Conservation (phyloP, 2,329 filamentous ascomycete genomes). For the Stemphylium vesicarium region DNA sequence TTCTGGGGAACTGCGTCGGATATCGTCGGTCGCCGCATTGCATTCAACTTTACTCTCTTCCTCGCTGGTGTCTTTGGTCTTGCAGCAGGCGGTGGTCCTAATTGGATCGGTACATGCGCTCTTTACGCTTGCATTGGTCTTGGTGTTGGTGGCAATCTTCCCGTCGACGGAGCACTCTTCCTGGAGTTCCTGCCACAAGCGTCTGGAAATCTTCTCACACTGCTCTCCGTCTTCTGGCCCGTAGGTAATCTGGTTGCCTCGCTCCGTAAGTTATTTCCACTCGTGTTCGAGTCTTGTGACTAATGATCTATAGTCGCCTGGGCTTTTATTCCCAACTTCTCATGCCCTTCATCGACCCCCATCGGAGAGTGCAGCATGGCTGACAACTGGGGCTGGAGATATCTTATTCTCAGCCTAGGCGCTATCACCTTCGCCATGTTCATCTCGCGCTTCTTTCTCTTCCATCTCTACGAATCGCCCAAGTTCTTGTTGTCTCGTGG, state of each 20-base stretch:
- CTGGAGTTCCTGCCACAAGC: slow-evolving; percentile 81
- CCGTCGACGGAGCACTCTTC: slow-evolving; percentile 81
- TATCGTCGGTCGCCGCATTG: slow-evolving; percentile 76
- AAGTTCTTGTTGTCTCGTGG: slow-evolving; percentile 82
- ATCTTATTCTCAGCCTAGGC: slow-evolving; percentile 74
- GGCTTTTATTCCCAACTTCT: slow-evolving; percentile 75
- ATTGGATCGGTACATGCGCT: slow-evolving; percentile 61
- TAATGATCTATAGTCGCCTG: slow-evolving; percentile 64
- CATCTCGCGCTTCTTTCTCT: slow-evolving; percentile 76
- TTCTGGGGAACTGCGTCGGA: slow-evolving; percentile 84
- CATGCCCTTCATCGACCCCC: slow-evolving; percentile 47
- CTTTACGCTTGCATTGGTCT: slow-evolving; percentile 53
- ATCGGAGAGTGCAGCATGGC: slow-evolving; percentile 52
- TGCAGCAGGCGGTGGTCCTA: slow-evolving; percentile 69
- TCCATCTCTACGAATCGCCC: slow-evolving; percentile 83
- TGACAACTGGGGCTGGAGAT: slow-evolving; percentile 75
- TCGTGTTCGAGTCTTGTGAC: neutral
- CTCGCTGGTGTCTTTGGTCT: slow-evolving; percentile 78
- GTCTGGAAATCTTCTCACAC: slow-evolving; percentile 74
- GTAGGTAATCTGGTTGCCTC: slow-evolving; percentile 75
- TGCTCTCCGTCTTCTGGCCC: slow-evolving; percentile 88
- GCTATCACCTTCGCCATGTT: slow-evolving; percentile 79
- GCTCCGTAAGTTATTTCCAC: slow-evolving; percentile 19
- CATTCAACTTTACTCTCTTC: slow-evolving; percentile 81
- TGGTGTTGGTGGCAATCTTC: slow-evolving; percentile 69